Conservation (phyloP, 192 early-diverging fungal genomes). For the Cetraspora pellucida region DNA sequence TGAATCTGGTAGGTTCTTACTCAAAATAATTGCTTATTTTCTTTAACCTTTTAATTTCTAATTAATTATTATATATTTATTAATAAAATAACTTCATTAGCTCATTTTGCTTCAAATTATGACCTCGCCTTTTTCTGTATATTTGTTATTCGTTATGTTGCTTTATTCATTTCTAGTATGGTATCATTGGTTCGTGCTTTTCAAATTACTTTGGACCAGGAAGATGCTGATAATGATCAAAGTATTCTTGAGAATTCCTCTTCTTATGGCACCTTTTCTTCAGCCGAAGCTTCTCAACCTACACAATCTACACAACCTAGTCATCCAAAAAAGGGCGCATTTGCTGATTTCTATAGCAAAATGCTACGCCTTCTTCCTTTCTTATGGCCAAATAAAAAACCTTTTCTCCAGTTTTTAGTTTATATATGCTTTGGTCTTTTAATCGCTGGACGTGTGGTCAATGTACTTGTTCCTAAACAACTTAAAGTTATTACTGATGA, state of each 20-base stretch:
- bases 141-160: constrained; percentile 50
- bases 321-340: constrained; percentile 33
- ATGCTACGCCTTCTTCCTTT: constrained; percentile 75
- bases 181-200: constrained; percentile 41
- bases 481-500: constrained; percentile 82
- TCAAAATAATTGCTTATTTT: background rate
- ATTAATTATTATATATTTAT: background rate
- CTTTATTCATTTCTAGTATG: constrained; percentile 41
- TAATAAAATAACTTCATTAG: background rate
- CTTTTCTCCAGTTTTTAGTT: constrained; percentile 67
- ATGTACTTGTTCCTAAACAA: constrained; percentile 82
- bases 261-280: constrained; percentile 28
- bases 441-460: constrained; percentile 67
- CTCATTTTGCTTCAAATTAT: constrained; percentile 34
- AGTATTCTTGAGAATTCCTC: constrained; percentile 9
- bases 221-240: constrained; percentile 33
- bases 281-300: constrained; percentile 39
- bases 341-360: constrained; percentile 54
- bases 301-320: constrained; percentile 17
- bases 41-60: background rate
- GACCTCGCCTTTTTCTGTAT: constrained; percentile 47
- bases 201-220: constrained; percentile 30
- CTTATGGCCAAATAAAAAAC: constrained; percentile 75
- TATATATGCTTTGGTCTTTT: constrained; percentile 71
- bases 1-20: constrained; percentile 38